Evolutionary conservation across 192 early-diverging fungal genomes (phyloP), one percentile per base, ranked within the genome.

Genomic region (Piromyces finnis): DNA sequence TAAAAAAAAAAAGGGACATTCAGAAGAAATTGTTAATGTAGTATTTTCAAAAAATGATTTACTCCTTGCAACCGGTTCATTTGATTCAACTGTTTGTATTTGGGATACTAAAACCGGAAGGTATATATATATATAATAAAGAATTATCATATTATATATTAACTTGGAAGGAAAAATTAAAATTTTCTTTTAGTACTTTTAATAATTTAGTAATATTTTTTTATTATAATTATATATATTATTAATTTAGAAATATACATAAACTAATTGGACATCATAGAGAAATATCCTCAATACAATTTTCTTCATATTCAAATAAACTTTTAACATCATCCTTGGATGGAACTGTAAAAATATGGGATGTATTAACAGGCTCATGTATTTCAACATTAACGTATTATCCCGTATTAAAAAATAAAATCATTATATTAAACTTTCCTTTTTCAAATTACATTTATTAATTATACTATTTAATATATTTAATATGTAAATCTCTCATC

Each of bases 251-350:
- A 81, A 83, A 83, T 77, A 29, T 87, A 80, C 85, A 87, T 78
- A 88, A 83, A n/a, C 81, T 87, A 37, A 89, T 89, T 80, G 88
- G 88, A 26, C 88, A 89, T 81, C 84, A 87, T 6, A 79, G 78
- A 35, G 88, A 89, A 79, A 82, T 89, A 6, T 86, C 87, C 9
- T 79, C 41, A 28, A 83, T 83, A 14, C 51, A 78, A 26, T 89
- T 89, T 81, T 84, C 82, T 77, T 82, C 51, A 32, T 3, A 22
- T n/a, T 79, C 80, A 3, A 78, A 28, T 17, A 77, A 79, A 29
- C 36, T 89, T 18, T 39, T 89, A 39, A 88, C 80, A 37, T 85
- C 86, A 7, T 87, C 86, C 0, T 84, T 86, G 82, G 88, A 89
- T 78, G 87, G 84, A 4, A 84, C 87, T 5, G 87, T 84, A 29